These are phyloP conservation scores for Claviceps arundinis DNA, from an alignment of 2,329 filamentous ascomycete genomes.

Conservation along the genomic window DNA sequence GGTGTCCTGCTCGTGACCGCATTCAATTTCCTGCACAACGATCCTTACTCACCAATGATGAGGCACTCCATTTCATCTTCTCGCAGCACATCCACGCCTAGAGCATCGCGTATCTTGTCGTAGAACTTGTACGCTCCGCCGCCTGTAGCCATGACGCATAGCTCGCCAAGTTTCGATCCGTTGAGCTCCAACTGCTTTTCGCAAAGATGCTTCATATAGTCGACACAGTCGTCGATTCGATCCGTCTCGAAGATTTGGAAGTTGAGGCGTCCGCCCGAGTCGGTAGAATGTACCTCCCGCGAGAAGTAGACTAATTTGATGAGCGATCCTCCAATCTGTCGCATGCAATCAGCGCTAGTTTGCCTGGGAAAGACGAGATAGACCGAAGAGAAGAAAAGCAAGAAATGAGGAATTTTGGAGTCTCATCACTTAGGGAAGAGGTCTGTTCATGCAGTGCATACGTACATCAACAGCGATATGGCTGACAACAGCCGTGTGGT, in stretches of 20 bases:
- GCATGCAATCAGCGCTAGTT: not conserved
- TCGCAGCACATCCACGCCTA: conserved; percentile 76
- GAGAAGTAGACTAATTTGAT: conserved; percentile 97
- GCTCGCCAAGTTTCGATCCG: conserved; percentile 54
- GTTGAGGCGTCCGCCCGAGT: conserved; percentile 80
- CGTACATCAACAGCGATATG: conserved; percentile 92
- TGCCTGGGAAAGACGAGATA: not conserved
- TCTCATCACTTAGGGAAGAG: no score
- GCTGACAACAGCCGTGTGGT: conserved; percentile 89
- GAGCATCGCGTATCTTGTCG: conserved; percentile 68
- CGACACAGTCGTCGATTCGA: conserved; percentile 81
- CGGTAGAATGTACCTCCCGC: conserved; percentile 64
- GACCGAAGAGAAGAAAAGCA: not conserved
- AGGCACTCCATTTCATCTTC: conserved; percentile 99
- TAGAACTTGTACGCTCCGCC: conserved; percentile 96
- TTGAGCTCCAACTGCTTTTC: conserved; percentile 67
- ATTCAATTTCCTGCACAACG: no score
- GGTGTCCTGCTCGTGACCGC: no score
- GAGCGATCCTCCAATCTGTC: conserved; percentile 83
- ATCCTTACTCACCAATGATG: conserved; percentile 57
- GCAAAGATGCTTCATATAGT: conserved; percentile 79
- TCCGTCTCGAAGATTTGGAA: conserved; percentile 96
- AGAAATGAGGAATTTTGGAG: not conserved
- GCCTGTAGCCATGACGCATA: conserved; percentile 91
- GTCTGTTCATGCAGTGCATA: conserved; percentile 9